These are phyloP conservation scores for Aspergillus tanneri DNA, from an alignment of 2,329 filamentous ascomycete genomes.

Conservation along the genomic window DNA sequence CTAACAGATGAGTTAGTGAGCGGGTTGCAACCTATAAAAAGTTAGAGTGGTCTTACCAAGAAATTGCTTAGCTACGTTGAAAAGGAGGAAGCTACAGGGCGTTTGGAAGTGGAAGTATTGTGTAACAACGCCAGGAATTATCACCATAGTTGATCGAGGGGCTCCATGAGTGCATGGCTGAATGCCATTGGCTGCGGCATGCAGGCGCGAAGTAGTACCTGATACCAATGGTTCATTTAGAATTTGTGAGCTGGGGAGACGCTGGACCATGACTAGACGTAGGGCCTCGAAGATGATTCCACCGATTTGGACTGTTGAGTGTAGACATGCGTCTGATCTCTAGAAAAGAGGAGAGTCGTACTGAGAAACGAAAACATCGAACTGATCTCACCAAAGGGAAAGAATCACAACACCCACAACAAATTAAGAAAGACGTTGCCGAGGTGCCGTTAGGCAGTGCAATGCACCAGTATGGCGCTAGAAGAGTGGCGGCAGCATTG, in stretches of 20 bases:
- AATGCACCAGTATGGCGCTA: slow-evolving; percentile 81
- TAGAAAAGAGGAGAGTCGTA: slow-evolving; percentile 50
- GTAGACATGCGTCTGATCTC: too few species aligned
- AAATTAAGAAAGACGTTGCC: slow-evolving; percentile 90
- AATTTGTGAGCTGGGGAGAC: slow-evolving; percentile 72
- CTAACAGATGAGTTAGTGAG: slow-evolving; percentile 45
- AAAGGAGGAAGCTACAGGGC: slow-evolving; percentile 71
- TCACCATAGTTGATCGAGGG: slow-evolving; percentile 68
- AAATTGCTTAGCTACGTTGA: slow-evolving; percentile 80
- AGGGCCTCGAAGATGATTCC: slow-evolving; percentile 77
- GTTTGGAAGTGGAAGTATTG: slow-evolving; percentile 68
- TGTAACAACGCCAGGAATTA: slow-evolving; percentile 60
- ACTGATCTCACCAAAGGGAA: slow-evolving; percentile 90
- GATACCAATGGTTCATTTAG: slow-evolving; percentile 85
- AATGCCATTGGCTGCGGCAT: slow-evolving; percentile 72
- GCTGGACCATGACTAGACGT: slow-evolving; percentile 78
- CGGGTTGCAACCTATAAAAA: too few species aligned
- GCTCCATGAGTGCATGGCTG: slow-evolving; percentile 64
- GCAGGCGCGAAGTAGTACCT: slow-evolving; percentile 80
- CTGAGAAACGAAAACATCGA: slow-evolving; percentile 62
- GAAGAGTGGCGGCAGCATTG: slow-evolving; percentile 84
- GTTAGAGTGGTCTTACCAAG: slow-evolving; percentile 57
- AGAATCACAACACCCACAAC: slow-evolving; percentile 92
- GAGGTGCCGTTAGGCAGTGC: slow-evolving; percentile 80
- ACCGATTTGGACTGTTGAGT: slow-evolving; percentile 68